Evolutionary conservation across 306 rosid species (phyloP).

Genomic region (Cicer arietinum): DNA sequence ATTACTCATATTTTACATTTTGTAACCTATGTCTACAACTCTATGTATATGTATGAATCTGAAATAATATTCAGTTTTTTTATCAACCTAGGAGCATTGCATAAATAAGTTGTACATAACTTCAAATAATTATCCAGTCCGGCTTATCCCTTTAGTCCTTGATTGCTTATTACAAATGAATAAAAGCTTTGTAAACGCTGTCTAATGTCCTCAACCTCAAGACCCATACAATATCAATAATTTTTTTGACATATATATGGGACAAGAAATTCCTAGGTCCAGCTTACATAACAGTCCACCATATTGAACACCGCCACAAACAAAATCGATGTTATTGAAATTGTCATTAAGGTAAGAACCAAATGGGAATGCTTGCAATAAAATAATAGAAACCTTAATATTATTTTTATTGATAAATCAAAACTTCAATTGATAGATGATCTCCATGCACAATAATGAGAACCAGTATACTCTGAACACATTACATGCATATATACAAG

Average conservation of each 20-base stretch:
- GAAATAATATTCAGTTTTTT: background rate
- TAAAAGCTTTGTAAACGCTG: background rate
- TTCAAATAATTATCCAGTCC: background rate
- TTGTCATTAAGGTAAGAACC: background rate
- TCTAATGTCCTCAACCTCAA: background rate
- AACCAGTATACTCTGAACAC: slow-evolving; percentile 34
- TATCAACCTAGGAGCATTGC: background rate
- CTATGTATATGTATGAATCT: background rate
- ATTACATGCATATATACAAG: slow-evolving; percentile 24
- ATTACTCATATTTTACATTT: no score
- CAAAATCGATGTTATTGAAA: background rate
- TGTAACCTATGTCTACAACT: background rate
- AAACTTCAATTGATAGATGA: slow-evolving; percentile 8
- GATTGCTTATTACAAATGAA: slow-evolving; percentile 1
- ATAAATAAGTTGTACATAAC: background rate
- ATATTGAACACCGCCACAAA: slow-evolving; percentile 23
- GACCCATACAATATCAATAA: background rate
- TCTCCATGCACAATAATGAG: slow-evolving; percentile 8
- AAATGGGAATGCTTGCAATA: background rate
- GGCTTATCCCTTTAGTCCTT: background rate
- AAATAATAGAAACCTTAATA: background rate
- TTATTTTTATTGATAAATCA: background rate
- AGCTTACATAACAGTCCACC: slow-evolving; percentile 4
- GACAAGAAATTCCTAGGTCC: slow-evolving; percentile 24
- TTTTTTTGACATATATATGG: background rate